Percentiles rank a stretch among this genome's conserved stretches.
Evolutionary conservation across 345 rosid species (phyloP).

Genomic region (Anacardium occidentale): DNA sequence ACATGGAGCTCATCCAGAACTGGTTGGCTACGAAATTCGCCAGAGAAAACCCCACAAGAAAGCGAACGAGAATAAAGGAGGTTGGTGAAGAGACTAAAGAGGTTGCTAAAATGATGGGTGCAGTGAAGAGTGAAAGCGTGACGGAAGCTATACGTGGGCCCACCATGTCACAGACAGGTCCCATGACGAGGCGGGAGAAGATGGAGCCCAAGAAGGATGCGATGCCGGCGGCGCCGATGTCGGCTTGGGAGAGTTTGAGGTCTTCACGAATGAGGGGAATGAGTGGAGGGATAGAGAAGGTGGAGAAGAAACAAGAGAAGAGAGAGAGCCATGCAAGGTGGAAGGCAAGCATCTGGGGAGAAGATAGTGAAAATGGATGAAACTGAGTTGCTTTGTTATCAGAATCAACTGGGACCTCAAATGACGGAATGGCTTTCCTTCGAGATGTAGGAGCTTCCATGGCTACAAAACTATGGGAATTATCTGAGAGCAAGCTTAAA

Average conservation of each 20-base stretch:
- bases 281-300: constrained; percentile 87
- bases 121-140: constrained; percentile 64
- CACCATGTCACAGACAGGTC: constrained; percentile 63
- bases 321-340: constrained; percentile 87
- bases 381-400: constrained; percentile 58
- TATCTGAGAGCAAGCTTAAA: too few relatives aligned
- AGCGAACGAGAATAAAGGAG: constrained; percentile 59
- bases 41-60: constrained; percentile 63
- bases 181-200: constrained; percentile 90
- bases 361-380: constrained; percentile 50
- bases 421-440: constrained; percentile 9
- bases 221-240: constrained; percentile 50
- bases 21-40: constrained; percentile 88
- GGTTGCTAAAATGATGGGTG: constrained; percentile 52
- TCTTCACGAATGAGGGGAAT: constrained; percentile 61
- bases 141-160: constrained; percentile 76
- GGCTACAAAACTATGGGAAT: neutral
- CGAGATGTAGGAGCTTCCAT: neutral
- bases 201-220: constrained; percentile 82
- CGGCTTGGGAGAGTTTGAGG: constrained; percentile 53
- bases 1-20: constrained; percentile 93
- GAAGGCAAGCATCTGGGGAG: constrained; percentile 75
- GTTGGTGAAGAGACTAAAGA: constrained; percentile 47
- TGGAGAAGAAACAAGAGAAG: constrained; percentile 83
- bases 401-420: constrained; percentile 41